Percentiles rank a stretch among this genome's conserved stretches.
Evolutionary conservation across 2,329 filamentous ascomycete species (phyloP).

Genomic region (Elsinoe australis): DNA sequence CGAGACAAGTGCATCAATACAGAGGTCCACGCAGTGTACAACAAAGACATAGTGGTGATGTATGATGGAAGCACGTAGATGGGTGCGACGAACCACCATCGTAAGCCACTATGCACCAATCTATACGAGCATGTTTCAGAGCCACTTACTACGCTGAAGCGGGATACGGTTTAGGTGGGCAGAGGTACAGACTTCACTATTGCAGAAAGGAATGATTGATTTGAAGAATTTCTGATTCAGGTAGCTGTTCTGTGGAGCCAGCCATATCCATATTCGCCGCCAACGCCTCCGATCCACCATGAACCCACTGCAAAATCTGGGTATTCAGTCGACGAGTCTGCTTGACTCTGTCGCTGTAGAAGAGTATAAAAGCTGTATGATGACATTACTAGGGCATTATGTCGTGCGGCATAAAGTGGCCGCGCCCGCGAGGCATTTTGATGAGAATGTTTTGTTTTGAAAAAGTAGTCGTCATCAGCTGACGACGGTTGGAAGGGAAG

Average conservation of each 20-base stretch:
- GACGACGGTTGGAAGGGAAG: slow-evolving; percentile 3
- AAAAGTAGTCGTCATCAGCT: not conserved
- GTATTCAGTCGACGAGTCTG: slow-evolving; percentile 10
- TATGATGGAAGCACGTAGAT: no score
- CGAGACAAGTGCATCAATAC: not conserved
- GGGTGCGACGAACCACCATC: no score
- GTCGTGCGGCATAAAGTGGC: slow-evolving; percentile 9
- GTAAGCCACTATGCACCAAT: no score
- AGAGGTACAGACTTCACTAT: no score
- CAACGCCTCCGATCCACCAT: not conserved
- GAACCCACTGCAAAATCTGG: not conserved
- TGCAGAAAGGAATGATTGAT: no score
- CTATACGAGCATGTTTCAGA: no score
- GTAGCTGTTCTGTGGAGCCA: slow-evolving; percentile 7
- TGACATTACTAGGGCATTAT: slow-evolving; percentile 12
- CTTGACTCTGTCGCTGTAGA: slow-evolving; percentile 2
- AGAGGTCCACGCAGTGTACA: no score
- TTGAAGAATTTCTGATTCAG: slow-evolving; percentile 4
- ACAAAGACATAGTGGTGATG: no score
- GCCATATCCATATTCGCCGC: not conserved
- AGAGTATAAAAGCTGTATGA: slow-evolving; percentile 11
- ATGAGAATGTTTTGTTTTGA: no score
- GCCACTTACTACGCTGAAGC: no score
- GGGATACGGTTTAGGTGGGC: no score
- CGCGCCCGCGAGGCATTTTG: slow-evolving; percentile 12